Evolutionary conservation across 208 protist genomes (phyloP).

Genomic region (Trypanosoma conorhini): DNA sequence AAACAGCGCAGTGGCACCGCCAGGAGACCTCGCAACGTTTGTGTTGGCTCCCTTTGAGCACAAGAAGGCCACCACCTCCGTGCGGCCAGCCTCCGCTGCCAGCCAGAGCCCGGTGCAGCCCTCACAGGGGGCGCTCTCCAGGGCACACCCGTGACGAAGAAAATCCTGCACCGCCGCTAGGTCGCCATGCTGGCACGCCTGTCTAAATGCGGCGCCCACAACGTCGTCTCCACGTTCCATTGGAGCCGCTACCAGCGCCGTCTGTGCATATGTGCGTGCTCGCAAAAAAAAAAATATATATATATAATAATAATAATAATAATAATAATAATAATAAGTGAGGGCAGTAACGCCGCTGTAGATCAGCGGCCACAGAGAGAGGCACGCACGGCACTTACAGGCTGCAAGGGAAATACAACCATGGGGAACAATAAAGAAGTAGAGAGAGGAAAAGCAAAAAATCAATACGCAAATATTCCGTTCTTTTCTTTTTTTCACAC

Average conservation of each 20-base stretch:
- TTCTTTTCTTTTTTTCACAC: constrained; percentile 9
- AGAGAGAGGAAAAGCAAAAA: not conserved
- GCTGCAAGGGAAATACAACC: not conserved
- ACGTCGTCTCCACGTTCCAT: not conserved
- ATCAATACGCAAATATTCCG: not conserved
- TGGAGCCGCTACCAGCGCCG: not conserved
- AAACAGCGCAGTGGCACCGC: constrained; percentile 32
- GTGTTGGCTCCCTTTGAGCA: constrained; percentile 18
- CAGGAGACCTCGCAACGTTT: constrained; percentile 3
- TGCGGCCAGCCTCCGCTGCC: constrained; percentile 30
- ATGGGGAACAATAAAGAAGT: not conserved
- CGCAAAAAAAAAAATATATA: not conserved
- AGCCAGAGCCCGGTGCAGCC: constrained; percentile 38
- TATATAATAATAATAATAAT: too few species aligned
- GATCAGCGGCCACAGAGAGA: not conserved
- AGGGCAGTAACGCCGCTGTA: too few species aligned
- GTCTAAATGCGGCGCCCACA: constrained; percentile 1
- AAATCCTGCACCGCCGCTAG: not conserved
- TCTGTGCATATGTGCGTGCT: not conserved
- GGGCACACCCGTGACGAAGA: not conserved
- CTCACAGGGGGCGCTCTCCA: constrained; percentile 3
- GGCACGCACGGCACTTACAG: not conserved
- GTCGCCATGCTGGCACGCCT: constrained; percentile 16
- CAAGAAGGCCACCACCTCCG: constrained; percentile 20
- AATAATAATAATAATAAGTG: too few species aligned